phyloP scores from a whole-genome alignment of 805 yeast genomes.

The Metschnikowia lachancei region DNA sequence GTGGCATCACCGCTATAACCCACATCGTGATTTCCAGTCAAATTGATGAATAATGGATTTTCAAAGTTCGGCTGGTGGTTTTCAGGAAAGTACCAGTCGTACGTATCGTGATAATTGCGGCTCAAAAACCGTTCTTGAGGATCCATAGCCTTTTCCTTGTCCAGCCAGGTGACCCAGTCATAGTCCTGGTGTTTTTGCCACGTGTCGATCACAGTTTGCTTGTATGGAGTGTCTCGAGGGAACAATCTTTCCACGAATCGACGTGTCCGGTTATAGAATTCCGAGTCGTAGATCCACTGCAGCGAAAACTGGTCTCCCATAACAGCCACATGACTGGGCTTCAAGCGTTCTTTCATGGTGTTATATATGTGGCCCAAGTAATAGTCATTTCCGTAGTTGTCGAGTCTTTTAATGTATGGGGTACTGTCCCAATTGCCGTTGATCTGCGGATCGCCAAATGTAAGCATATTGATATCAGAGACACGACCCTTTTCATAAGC shows the following conservation, averaged over 20 bases:
- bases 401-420: conserved; percentile 69
- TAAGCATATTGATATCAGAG: conserved; percentile 60
- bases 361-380: conserved; percentile 81
- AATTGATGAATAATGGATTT: conserved; percentile 71
- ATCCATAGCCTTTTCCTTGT: conserved; percentile 40
- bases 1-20: conserved; percentile 96
- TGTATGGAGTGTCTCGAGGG: conserved; percentile 53
- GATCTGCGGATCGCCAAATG: conserved; percentile 97
- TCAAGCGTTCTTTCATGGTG: conserved; percentile 58
- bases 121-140: conserved; percentile 35
- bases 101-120: conserved; percentile 51
- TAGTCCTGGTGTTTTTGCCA: conserved; percentile 49
- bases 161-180: conserved; percentile 51
- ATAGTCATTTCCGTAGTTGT: conserved; percentile 85
- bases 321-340: conserved; percentile 81
- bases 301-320: conserved; percentile 92
- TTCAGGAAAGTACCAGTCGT: conserved; percentile 57
- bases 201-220: conserved; percentile 47
- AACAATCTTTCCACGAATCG: conserved; percentile 72
- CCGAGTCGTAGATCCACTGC: conserved; percentile 91
- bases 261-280: conserved; percentile 74
- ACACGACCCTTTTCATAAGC: conserved; percentile 21
- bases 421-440: conserved; percentile 80
- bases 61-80: conserved; percentile 35
- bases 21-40: conserved; percentile 94